Percentiles rank a stretch among this genome's conserved stretches.
Evolutionary conservation across 176 grass and related monocot species (phyloP).

Genomic region (Rhynchospora tenuis): DNA sequence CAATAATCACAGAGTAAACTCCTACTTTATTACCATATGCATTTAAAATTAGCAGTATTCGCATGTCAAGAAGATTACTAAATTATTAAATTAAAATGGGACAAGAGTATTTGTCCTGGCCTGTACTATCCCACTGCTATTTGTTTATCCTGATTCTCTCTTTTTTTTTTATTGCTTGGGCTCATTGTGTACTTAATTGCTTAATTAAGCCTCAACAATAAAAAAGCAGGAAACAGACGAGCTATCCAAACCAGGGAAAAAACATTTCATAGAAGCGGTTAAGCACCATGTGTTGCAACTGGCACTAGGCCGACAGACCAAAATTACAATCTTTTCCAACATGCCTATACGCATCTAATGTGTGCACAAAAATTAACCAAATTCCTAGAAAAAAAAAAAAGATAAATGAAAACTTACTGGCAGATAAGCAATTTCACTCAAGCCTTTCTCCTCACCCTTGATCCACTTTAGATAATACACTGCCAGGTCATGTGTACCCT

Average conservation of each 20-base stretch:
- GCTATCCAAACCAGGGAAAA: background rate
- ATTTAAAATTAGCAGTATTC: background rate
- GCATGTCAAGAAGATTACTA: background rate
- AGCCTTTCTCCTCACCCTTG: conserved; percentile 32
- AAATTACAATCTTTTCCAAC: background rate
- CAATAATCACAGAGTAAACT: background rate
- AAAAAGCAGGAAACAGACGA: background rate
- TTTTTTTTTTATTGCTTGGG: background rate
- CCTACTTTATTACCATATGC: background rate
- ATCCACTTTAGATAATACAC: conserved; percentile 90
- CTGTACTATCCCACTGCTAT: background rate
- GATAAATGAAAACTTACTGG: background rate
- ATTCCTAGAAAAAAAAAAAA: background rate
- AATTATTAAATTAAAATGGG: background rate
- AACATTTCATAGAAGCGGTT: background rate
- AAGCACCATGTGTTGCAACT: background rate
- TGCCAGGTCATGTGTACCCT: conserved; percentile 46
- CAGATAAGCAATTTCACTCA: background rate
- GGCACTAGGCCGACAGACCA: background rate
- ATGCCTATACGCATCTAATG: background rate
- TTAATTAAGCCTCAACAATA: background rate
- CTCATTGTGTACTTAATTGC: background rate
- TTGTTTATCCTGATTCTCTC: background rate
- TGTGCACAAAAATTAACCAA: background rate
- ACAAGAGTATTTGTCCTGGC: background rate